Evolutionary conservation across 2,329 filamentous ascomycete genomes (phyloP).

Genomic region (Furcasterigmium sp.): DNA sequence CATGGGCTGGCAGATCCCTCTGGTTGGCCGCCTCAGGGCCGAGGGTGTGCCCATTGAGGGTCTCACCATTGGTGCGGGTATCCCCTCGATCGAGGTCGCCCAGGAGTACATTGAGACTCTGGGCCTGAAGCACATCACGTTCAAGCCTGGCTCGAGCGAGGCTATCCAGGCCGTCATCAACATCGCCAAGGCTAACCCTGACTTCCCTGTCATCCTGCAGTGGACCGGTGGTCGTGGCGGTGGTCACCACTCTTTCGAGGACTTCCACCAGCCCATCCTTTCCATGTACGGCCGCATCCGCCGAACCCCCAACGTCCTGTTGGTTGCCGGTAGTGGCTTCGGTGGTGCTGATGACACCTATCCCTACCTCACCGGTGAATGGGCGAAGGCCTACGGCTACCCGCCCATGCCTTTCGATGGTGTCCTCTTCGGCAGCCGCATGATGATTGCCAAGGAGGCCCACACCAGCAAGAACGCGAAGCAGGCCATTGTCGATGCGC

Average conservation of each 20-base stretch:
- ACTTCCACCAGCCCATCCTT: slow-evolving; percentile 88
- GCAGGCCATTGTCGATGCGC: slow-evolving; percentile 82
- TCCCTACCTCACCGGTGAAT: slow-evolving; percentile 83
- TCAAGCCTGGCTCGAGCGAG: slow-evolving; percentile 88
- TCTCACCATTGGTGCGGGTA: slow-evolving; percentile 86
- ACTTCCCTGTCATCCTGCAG: slow-evolving; percentile 87
- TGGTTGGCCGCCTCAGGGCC: slow-evolving; percentile 72
- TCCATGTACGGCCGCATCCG: slow-evolving; percentile 89
- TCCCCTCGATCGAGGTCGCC: slow-evolving; percentile 88
- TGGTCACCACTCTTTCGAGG: slow-evolving; percentile 91
- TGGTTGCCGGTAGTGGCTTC: slow-evolving; percentile 88
- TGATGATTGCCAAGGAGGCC: slow-evolving; percentile 93
- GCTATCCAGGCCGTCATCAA: slow-evolving; percentile 88
- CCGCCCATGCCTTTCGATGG: slow-evolving; percentile 94
- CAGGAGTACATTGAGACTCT: slow-evolving; percentile 92
- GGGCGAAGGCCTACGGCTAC: slow-evolving; percentile 83
- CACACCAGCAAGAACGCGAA: slow-evolving; percentile 84
- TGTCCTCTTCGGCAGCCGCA: slow-evolving; percentile 82
- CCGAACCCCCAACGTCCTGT: slow-evolving; percentile 78
- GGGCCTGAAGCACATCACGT: slow-evolving; percentile 86
- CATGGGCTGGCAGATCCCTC: slow-evolving; percentile 88
- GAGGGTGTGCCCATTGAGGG: slow-evolving; percentile 90
- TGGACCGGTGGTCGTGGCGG: slow-evolving; percentile 94
- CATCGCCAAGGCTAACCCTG: slow-evolving; percentile 89
- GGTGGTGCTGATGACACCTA: slow-evolving; percentile 87